Base-by-base conservation (phyloP, 768 basidiomycete species). In the Termitomyces sp. region DNA sequence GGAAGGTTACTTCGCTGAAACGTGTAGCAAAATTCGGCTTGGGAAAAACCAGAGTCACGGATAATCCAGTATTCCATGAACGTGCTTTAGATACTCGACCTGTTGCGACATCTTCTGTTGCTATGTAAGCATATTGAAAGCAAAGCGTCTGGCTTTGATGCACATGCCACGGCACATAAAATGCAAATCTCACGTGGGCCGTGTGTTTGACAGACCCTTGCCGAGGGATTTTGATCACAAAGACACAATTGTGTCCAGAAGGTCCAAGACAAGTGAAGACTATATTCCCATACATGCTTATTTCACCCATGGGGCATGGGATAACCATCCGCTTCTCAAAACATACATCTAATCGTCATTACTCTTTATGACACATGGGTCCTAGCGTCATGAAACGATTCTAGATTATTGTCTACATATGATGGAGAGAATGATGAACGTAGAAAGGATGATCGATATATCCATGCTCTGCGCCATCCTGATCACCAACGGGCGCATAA, bases 361-460 rank as follows among this genome's bases (percentile, higher is more conserved):
- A 30, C 13, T 22, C 34, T 6, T 18, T 47, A n/a, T 1, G 18
- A 37, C 24, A 52, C 20, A 50, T 22, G 20, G 4, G 20, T 22
- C 6, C 15, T 12, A 9, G 18, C 18, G 7, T 24, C 1, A 15
- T 30, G 52, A 54, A 27, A 15, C 22, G 11, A 54, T 73, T 70
- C 22, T 34, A 51, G 5, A 36, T 11, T 22, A 9, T 16, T n/a
- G 18, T 16, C n/a, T 55, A 41, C 2, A 55, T 36, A 37, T 39
- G 31, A 9, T 22, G 39, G n/a, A 20, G 18, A 9, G 54, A 34
- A 45, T 22, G 11, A 16, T 41, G 15, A n/a, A 31, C 13, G 9
- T 45, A 45, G 42, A 34, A 55, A 55, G 42, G 42, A 18, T 55
- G 27, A 45, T 55, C 54, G 16, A 3, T 55, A 45, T 55, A 55